phyloP scores from a whole-genome alignment of 2,329 filamentous ascomycete genomes.

The Pseudocercospora vitis region DNA sequence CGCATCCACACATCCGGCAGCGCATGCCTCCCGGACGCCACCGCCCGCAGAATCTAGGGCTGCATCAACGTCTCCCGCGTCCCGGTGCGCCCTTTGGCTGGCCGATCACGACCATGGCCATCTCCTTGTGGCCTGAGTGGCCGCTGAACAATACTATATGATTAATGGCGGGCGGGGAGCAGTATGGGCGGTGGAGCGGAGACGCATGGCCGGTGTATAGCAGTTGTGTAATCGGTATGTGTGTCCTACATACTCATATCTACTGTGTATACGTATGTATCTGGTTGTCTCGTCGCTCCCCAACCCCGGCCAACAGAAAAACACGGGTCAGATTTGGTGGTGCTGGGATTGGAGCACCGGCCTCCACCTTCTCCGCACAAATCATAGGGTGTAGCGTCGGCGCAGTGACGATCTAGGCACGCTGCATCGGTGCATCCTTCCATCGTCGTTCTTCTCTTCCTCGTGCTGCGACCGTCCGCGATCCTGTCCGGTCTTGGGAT shows the following conservation, averaged over 20 bases:
- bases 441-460: background rate
- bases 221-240: conserved; percentile 6
- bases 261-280: background rate
- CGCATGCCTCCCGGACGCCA: too few species aligned
- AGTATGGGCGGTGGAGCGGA: too few species aligned
- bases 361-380: conserved; percentile 7
- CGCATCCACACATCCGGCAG: too few species aligned
- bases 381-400: background rate
- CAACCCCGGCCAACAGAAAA: background rate
- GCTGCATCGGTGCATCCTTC: conserved; percentile 1
- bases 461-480: background rate
- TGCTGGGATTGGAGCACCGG: background rate
- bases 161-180: conserved; percentile 2
- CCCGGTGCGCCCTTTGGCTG: too few species aligned
- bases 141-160: too few species aligned
- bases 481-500: too few species aligned
- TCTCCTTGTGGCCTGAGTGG: too few species aligned
- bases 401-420: background rate
- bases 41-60: too few species aligned
- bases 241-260: too few species aligned
- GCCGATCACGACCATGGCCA: too few species aligned
- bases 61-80: too few species aligned
- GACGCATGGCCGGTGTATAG: too few species aligned
- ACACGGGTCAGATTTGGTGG: background rate
- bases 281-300: background rate